phyloP scores from a whole-genome alignment of 805 yeast species.

The Huiozyma naganishii region DNA sequence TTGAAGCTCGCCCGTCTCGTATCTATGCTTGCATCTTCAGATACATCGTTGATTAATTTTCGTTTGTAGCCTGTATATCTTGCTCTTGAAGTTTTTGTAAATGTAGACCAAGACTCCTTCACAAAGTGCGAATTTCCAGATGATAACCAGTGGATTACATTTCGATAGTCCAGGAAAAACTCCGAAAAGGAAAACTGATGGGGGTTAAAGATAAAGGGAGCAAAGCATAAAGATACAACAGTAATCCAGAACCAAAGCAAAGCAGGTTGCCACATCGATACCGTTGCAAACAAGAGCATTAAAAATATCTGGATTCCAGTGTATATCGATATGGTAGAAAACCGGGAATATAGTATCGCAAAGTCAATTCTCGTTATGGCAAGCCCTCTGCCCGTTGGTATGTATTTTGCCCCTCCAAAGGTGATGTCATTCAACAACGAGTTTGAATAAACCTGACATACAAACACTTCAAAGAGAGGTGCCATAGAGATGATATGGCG shows the following conservation, averaged over 20 bases:
- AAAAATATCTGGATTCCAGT: slow-evolving; percentile 61
- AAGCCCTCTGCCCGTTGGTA: slow-evolving; percentile 89
- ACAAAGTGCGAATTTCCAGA: slow-evolving; percentile 65
- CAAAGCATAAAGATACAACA: slow-evolving; percentile 49
- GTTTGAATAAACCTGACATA: slow-evolving; percentile 83
- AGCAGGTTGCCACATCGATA: slow-evolving; percentile 74
- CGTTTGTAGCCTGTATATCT: slow-evolving; percentile 87
- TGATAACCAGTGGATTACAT: slow-evolving; percentile 63
- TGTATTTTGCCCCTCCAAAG: slow-evolving; percentile 86
- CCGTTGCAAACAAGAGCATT: slow-evolving; percentile 62
- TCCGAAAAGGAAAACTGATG: slow-evolving; percentile 63
- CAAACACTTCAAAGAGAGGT: slow-evolving; percentile 90
- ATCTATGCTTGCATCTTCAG: slow-evolving; percentile 57
- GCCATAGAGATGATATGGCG: slow-evolving; percentile 74
- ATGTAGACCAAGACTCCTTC: slow-evolving; percentile 70
- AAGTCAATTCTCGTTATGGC: slow-evolving; percentile 77
- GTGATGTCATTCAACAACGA: slow-evolving; percentile 65
- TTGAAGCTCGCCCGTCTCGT: slow-evolving; percentile 66
- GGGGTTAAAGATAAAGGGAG: slow-evolving; percentile 70
- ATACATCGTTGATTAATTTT: slow-evolving; percentile 50
- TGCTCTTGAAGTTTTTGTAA: slow-evolving; percentile 67
- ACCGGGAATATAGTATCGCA: slow-evolving; percentile 59
- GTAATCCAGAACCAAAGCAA: slow-evolving; percentile 69
- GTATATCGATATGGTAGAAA: slow-evolving; percentile 67
- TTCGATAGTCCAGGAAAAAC: slow-evolving; percentile 58